These are phyloP conservation scores for Fusarium secorum DNA, from an alignment of 2,329 filamentous ascomycete species.

Conservation along the genomic window DNA sequence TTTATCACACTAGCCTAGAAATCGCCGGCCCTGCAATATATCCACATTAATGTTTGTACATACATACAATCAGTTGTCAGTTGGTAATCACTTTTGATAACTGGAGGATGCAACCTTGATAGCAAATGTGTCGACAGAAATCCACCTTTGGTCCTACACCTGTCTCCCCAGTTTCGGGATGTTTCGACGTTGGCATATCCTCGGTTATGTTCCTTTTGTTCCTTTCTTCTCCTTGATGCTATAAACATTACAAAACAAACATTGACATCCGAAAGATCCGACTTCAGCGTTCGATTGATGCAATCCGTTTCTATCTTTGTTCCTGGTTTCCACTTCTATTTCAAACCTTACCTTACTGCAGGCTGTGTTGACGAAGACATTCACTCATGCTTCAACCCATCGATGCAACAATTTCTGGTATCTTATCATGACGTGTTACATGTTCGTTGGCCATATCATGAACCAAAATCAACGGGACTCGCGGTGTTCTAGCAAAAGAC, in stretches of 20 bases:
- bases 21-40: neutral
- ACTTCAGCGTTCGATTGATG: neutral
- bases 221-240: neutral
- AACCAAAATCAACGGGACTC: neutral
- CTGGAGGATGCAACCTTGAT: neutral
- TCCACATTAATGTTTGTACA: slow-evolving; percentile 1
- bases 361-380: neutral
- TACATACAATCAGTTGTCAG: neutral
- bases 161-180: neutral
- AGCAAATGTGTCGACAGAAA: neutral
- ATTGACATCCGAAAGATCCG: neutral
- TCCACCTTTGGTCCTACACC: neutral
- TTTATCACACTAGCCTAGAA: neutral
- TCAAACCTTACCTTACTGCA: neutral
- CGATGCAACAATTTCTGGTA: neutral
- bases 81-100: neutral
- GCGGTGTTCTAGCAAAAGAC: neutral
- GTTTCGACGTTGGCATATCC: neutral
- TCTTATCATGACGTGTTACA: neutral
- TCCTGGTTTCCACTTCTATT: neutral
- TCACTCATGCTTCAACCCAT: neutral
- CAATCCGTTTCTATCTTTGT: neutral
- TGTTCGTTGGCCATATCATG: neutral
- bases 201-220: neutral
- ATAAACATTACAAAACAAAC: neutral